Conservation (phyloP, 2,329 filamentous ascomycete species). For the Teratosphaeria pseudoeucalypti region DNA sequence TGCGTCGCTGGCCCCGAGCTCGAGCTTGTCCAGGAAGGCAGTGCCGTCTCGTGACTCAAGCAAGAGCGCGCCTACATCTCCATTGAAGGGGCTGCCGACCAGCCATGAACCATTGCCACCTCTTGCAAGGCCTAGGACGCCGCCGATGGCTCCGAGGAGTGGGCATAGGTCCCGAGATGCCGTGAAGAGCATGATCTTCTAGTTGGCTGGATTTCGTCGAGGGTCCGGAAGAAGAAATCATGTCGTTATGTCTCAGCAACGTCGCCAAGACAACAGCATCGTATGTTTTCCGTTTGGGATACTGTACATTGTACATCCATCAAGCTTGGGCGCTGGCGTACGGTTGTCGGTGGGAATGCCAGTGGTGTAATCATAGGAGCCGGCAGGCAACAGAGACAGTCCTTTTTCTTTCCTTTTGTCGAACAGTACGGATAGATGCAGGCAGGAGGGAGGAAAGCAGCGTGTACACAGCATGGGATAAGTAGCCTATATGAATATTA, state of each 20-base stretch:
- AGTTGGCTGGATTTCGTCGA: slow-evolving; percentile 1
- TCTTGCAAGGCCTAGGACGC: slow-evolving; percentile 18
- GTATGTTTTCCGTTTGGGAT: not conserved
- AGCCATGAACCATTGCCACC: slow-evolving; percentile 6
- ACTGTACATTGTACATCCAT: not conserved
- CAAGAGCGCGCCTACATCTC: slow-evolving; percentile 18
- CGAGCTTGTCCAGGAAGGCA: slow-evolving; percentile 11
- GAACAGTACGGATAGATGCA: not conserved
- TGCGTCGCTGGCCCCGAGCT: slow-evolving; percentile 5
- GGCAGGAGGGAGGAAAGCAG: not conserved
- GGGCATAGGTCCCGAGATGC: slow-evolving; percentile 23
- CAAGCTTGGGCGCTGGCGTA: not conserved
- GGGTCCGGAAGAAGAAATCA: not conserved
- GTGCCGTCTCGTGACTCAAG: not conserved
- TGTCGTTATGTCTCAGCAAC: not conserved
- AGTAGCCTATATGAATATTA: not conserved
- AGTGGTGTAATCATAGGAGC: not conserved
- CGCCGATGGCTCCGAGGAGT: slow-evolving; percentile 21
- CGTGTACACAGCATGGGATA: not conserved
- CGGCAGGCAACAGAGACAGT: not conserved
- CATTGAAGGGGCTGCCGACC: slow-evolving; percentile 13
- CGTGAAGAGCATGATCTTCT: slow-evolving; percentile 31
- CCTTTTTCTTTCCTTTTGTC: not conserved
- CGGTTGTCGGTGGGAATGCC: not conserved
- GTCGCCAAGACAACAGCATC: not conserved